Percentiles rank a stretch among this genome's conserved stretches.
Evolutionary conservation across 2,329 filamentous ascomycete species (phyloP).

Genomic region (Cladosporium sp.): DNA sequence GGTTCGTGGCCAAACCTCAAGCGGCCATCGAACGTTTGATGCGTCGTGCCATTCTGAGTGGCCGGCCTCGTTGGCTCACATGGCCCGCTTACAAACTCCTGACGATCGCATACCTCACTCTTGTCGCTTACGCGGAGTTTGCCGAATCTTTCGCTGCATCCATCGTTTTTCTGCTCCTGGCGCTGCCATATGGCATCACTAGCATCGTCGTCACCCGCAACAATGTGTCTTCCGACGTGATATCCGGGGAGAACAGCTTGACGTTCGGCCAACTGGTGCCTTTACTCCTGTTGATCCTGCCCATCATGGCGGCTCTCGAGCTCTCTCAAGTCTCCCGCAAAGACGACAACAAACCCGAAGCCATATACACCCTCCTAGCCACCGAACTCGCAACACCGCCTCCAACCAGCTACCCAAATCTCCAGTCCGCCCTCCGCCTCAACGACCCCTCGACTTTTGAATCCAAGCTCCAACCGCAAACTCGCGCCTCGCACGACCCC

Average conservation of each 20-base stretch:
- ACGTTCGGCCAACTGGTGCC: constrained; percentile 7
- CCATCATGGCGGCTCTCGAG: too few species aligned
- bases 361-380: neutral
- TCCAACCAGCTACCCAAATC: neutral
- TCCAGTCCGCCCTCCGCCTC: neutral
- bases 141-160: constrained; percentile 10
- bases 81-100: neutral
- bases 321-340: too few species aligned
- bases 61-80: neutral
- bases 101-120: neutral
- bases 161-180: neutral
- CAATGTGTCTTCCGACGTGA: neutral
- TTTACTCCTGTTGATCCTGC: too few species aligned
- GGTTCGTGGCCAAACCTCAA: neutral
- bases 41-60: neutral
- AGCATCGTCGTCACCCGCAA: neutral
- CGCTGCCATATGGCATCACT: neutral
- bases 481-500: neutral
- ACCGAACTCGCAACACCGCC: neutral
- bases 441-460: neutral
- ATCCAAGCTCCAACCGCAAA: neutral
- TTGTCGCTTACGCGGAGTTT: neutral
- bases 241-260: neutral
- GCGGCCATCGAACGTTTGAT: neutral
- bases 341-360: too few species aligned